A percentile compares a stretch with the other conserved stretches of the same genome.
These are phyloP conservation scores for Esteya vermicola DNA, from an alignment of 2,329 filamentous ascomycete genomes.

Conservation along the genomic window DNA sequence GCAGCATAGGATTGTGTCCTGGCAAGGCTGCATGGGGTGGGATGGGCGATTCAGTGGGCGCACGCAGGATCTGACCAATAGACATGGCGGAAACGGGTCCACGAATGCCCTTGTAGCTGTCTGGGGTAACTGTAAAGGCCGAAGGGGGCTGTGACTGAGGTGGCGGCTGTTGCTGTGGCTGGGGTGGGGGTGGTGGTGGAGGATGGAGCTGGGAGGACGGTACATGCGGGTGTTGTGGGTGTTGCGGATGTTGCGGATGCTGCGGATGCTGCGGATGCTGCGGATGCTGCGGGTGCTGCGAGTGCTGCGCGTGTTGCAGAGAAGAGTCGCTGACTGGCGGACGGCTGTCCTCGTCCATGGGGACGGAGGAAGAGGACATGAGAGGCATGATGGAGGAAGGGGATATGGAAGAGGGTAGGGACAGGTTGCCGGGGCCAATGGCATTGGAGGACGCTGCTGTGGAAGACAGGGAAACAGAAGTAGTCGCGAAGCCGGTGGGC, in stretches of 20 bases:
- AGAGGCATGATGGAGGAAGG: not conserved
- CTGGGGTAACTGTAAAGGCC: conserved; percentile 15
- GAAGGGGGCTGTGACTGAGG: no score
- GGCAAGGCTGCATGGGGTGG: conserved; percentile 14
- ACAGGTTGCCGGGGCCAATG: not conserved
- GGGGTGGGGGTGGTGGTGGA: conserved; percentile 11
- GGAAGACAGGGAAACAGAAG: not conserved
- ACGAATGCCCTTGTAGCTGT: conserved; percentile 28
- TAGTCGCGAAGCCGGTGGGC: conserved; percentile 1
- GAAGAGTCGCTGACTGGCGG: conserved; percentile 4
- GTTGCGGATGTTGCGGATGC: conserved; percentile 5
- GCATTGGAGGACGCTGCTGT: not conserved
- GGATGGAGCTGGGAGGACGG: no score
- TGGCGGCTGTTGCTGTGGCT: no score
- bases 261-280: conserved; percentile 10
- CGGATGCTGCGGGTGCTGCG: conserved; percentile 11
- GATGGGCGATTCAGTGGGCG: conserved; percentile 13
- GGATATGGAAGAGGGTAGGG: not conserved
- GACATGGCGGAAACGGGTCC: conserved; percentile 30
- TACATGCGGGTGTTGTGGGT: conserved; percentile 19
- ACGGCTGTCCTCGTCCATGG: conserved; percentile 8
- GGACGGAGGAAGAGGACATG: not conserved
- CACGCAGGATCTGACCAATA: conserved; percentile 15
- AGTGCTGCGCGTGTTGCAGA: conserved; percentile 1
- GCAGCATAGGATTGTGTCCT: conserved; percentile 16